phyloP scores from a whole-genome alignment of 2,329 filamentous ascomycete species.

The Ophiostoma triangulosporum region DNA sequence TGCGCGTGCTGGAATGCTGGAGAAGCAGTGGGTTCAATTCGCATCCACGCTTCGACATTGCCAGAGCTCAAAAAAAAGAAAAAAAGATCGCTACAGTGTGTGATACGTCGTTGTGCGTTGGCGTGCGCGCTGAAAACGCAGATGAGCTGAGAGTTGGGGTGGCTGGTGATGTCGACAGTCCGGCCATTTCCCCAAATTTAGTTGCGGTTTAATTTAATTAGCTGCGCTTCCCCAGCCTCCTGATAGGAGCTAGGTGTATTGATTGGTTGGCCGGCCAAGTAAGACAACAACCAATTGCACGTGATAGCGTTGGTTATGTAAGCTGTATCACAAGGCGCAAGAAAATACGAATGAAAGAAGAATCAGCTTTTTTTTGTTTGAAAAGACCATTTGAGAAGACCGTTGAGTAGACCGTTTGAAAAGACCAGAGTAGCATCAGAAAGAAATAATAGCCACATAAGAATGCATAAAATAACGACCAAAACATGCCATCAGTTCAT shows the following conservation, averaged over 20 bases:
- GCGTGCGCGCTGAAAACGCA: neutral
- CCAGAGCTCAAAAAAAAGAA: too few species aligned
- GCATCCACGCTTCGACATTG: neutral
- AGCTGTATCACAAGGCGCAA: neutral
- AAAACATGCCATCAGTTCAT: neutral
- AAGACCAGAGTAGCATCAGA: too few species aligned
- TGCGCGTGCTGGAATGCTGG: neutral
- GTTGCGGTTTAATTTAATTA: neutral
- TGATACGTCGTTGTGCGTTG: neutral
- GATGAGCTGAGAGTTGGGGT: neutral
- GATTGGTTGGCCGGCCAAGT: conserved; percentile 13
- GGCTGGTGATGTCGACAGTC: neutral
- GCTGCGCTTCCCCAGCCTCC: neutral
- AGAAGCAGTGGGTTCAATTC: neutral
- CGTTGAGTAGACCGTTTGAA: too few species aligned
- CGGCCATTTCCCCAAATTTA: neutral
- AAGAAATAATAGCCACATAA: neutral
- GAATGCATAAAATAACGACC: neutral
- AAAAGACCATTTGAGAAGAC: too few species aligned
- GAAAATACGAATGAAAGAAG: too few species aligned
- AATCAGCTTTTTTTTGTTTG: too few species aligned
- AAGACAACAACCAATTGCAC: neutral
- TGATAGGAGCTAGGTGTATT: conserved; percentile 7
- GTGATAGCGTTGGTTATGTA: conserved; percentile 2
- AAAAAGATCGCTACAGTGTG: too few species aligned